Base-by-base conservation (phyloP, 164 flowering plant species). In the Malania oleifera region DNA sequence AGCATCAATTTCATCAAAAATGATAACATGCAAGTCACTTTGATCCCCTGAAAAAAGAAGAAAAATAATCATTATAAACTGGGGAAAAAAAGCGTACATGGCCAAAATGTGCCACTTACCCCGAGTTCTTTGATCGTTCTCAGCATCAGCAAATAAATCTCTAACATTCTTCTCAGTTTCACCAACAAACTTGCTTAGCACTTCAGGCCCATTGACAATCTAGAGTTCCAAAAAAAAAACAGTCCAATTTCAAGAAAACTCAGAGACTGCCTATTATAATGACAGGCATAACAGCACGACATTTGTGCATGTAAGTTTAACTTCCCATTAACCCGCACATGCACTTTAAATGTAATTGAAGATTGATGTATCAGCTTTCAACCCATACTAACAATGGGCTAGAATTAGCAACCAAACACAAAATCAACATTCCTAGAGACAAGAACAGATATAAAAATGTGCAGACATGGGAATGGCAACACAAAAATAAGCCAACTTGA, bases 1-100 rank as follows among this genome's bases (percentile, higher is more conserved):
- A 50, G 91, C 91, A 76, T 85, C 87, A 70, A 84, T 85, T 72
- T 85, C 91, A 77, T 85, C 91, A 74, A 85, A 82, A 26, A 85
- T 85, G 68, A 85, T 82, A 39, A 85, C 85, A 73, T 85, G 91
- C 75, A 82, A 58, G n/a, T 77, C 91, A 67, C 91, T 85, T 70
- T 82, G 69, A 62, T 85, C 91, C 62, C 89, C 89, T 83, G 68
- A 62, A 61, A 62, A 52, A 61, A 43, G 22, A 67, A 61, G 18
- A 40, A 53, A n/a, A n/a, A n/a, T n/a, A n/a, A n/a, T n/a, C n/a
- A n/a, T n/a, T n/a, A n/a, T n/a, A n/a, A n/a, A n/a, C n/a, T n/a
- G 3, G 3, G 19, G 23, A 56, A 60, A 10, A 50, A 38, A 3
- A 23, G 24, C 15, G 46, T 17, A 34, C 6, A 26, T 47, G 46